Percentiles rank a stretch among this genome's conserved stretches.
Conservation (phyloP, 371 early-diverging fungal species). For the Chytridium lagenaria region DNA sequence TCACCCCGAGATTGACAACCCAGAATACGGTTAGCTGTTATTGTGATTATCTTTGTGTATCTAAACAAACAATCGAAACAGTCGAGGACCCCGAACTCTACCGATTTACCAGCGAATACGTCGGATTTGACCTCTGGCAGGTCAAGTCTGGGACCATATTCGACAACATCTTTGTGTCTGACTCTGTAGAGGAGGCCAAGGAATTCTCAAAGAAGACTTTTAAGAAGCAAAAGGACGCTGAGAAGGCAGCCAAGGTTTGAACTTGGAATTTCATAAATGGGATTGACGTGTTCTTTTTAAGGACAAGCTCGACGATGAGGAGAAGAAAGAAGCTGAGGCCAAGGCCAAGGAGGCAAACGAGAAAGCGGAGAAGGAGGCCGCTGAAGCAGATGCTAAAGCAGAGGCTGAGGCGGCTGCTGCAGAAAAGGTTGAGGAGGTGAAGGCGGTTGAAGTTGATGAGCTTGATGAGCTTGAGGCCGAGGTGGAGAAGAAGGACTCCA, state of each 20-base stretch:
- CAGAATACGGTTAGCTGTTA: conserved; percentile 42
- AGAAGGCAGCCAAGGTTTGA: conserved; percentile 36
- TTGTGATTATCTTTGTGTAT: no score
- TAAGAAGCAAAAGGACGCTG: conserved; percentile 27
- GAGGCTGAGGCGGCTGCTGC: conserved; percentile 3
- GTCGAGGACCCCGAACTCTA: conserved; percentile 43
- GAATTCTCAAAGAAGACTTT: conserved; percentile 42
- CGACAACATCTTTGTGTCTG: conserved; percentile 56
- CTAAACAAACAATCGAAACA: not conserved
- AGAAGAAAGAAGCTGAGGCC: conserved; percentile 13
- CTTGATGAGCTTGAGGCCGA: conserved; percentile 7
- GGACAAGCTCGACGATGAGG: conserved; percentile 37
- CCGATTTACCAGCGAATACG: conserved; percentile 41
- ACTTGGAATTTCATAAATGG: not conserved
- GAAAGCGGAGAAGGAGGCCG: conserved; percentile 22
- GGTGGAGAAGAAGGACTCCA: not conserved
- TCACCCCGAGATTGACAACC: conserved; percentile 50
- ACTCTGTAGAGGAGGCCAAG: conserved; percentile 51
- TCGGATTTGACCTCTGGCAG: conserved; percentile 59
- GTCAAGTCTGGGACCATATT: conserved; percentile 53
- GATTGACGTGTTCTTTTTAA: not conserved
- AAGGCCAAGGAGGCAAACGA: conserved; percentile 17
- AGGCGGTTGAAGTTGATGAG: conserved; percentile 22
- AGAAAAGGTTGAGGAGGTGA: conserved; percentile 25
- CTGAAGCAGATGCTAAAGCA: conserved; percentile 23